Conservation (phyloP, 352 stramenopile species). For the Globisporangium spinosum region DNA sequence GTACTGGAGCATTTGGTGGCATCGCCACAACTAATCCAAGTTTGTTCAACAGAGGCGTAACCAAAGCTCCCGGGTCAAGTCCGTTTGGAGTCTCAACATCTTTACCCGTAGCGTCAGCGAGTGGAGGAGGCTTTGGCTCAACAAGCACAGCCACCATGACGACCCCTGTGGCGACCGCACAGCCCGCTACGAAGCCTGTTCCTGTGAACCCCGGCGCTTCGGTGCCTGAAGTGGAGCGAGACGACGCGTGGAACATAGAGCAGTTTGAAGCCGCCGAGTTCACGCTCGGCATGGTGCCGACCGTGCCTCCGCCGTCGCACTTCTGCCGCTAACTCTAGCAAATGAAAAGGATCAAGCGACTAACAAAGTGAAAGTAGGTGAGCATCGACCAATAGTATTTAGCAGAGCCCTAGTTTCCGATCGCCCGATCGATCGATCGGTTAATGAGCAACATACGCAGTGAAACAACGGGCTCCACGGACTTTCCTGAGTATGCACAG, state of each 20-base stretch:
- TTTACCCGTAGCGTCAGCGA: background rate
- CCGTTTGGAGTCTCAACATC: slow-evolving; percentile 27
- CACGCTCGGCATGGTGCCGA: slow-evolving; percentile 56
- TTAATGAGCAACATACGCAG: no score
- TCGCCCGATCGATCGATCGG: no score
- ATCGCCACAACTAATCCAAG: slow-evolving; percentile 3
- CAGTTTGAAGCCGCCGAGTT: slow-evolving; percentile 59
- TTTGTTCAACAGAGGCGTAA: background rate
- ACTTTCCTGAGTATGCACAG: no score
- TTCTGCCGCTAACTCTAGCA: slow-evolving; percentile 36
- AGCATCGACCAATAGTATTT: background rate
- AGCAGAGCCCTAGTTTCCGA: background rate
- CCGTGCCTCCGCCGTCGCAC: slow-evolving; percentile 44
- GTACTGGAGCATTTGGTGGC: background rate
- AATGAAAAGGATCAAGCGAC: no score
- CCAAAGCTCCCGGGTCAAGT: slow-evolving; percentile 22
- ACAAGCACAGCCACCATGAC: slow-evolving; percentile 8
- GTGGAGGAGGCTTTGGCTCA: background rate
- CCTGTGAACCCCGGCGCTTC: background rate
- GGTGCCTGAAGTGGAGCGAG: slow-evolving; percentile 19
- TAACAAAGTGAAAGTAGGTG: no score
- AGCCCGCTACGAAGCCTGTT: background rate
- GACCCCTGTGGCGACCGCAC: slow-evolving; percentile 5
- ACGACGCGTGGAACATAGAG: slow-evolving; percentile 59
- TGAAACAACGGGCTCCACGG: no score